Evolutionary conservation across 2,329 filamentous ascomycete species (phyloP), one percentile per base, ranked within the genome.

Genomic region (Cordyceps fumosorosea): DNA sequence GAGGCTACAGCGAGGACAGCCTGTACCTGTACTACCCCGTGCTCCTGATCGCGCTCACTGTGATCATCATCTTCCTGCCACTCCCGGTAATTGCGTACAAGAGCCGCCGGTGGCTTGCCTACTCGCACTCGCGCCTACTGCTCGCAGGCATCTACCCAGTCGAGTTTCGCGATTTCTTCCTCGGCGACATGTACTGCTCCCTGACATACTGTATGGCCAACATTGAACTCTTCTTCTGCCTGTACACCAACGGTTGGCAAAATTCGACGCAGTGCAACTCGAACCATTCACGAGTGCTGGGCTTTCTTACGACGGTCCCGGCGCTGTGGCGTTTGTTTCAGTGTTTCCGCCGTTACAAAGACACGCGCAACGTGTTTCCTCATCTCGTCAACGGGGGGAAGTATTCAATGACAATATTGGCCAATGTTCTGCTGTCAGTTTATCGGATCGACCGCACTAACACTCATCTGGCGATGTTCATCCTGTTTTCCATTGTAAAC

Each of bases 101-200:
- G 66, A 91, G 89, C 68, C 84, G 95, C 45, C 84, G 82, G 66
- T 99, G 95, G 93, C 89, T 96, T 73, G 80, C 90, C 32, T 93
- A 93, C 73, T 92, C 91, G n/a, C 88, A 93, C 76, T 96, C 90
- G 84, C 90, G 95, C 64, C 80, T 98, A 20, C 77, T 96, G 59
- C 82, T 93, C 55, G 91, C 93, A 16, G 93, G 93, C 4, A 73
- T 96, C 22, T 97, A 96, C 70, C 91, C 91, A 1, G 95, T 99
- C 56, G 93, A 98, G 72, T 99, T 98, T 73, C 86, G 93, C 63
- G 95, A 99, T 75, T 98, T 99, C 77, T 98, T 97, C 75, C 82
- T 98, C 0, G 95, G 95, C 58, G 95, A 99, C 72, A 97, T 98
- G 81, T 96, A 96, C 74, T 98, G 93, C 75, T 98, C 95, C 3